Base-by-base conservation (phyloP, 2,329 filamentous ascomycete species). In the Clonostachys rhizophaga region DNA sequence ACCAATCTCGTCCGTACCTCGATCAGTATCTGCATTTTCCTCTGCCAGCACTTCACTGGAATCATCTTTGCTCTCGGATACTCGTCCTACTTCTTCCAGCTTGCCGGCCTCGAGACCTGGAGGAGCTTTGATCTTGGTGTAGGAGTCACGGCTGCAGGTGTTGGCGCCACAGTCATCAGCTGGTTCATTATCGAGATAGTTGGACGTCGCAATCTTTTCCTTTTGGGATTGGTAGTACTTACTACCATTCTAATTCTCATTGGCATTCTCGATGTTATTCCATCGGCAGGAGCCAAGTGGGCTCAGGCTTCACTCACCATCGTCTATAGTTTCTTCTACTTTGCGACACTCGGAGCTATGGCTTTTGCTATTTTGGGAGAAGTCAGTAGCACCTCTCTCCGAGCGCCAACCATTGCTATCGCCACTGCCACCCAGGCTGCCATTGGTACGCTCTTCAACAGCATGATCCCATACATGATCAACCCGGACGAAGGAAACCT, bases 1-100 rank as follows among this genome's bases (percentile, higher is more conserved):
- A 55, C 59, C 14, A 64, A 74, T 47, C 55, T 65, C 14, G 6
- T 47, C 7, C 20, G 45, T 24, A 70, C 68, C 6, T 48, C 64
- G 8, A 71, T 68, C 33, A 63, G 65, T 40, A 66, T 70, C 24
- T 64, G 68, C 1, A 58, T 67, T 6, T 68, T 70, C n/a, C 53
- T 62, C 9, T 69, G 62, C 24, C 70, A 74, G 50, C 70, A 74
- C 40, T 58, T 70, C 9, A 68, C 39, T 18, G 44, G 44, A 33
- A 30, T 58, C 24, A 60, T 60, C 34, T 58, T 59, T 8, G 54
- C 67, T 42, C 58, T 64, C 43, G 80, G 79, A 50, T 83, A 81
- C 61, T 82, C 79, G 17, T 83, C 79, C 33, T 69, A 71, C 53
- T 75, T 74, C 49, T 73, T 70, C 47, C 61, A 68, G 24, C 67